These are phyloP conservation scores for Xanthoconium stramineum DNA, from an alignment of 768 basidiomycete genomes.

Conservation along the genomic window DNA sequence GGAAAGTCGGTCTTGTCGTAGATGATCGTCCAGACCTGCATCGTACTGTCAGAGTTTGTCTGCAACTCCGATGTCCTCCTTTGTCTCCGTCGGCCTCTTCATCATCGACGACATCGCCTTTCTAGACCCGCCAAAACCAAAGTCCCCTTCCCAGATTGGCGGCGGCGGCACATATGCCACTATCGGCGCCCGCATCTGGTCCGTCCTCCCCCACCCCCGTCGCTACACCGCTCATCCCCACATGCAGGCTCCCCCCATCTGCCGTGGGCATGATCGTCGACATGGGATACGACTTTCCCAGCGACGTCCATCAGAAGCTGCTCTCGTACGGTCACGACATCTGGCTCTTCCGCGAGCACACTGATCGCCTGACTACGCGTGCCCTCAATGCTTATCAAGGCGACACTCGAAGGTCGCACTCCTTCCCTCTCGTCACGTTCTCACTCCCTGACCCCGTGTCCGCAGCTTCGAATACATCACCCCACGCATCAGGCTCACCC, in stretches of 20 bases:
- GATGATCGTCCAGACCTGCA: slow-evolving; percentile 43
- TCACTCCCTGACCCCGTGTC: slow-evolving; percentile 10
- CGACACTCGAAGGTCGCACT: slow-evolving; percentile 61
- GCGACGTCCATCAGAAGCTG: slow-evolving; percentile 50
- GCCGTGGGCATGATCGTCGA: slow-evolving; percentile 83
- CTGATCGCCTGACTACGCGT: slow-evolving; percentile 57
- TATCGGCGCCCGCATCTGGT: slow-evolving; percentile 84
- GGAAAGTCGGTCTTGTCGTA: slow-evolving; percentile 35
- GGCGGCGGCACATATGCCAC: slow-evolving; percentile 84
- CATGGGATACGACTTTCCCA: slow-evolving; percentile 73
- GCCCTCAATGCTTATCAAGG: slow-evolving; percentile 74
- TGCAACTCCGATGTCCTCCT: slow-evolving; percentile 31
- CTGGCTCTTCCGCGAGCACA: slow-evolving; percentile 72
- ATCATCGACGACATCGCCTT: slow-evolving; percentile 68
- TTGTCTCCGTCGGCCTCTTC: slow-evolving; percentile 84
- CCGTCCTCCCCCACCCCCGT: not conserved
- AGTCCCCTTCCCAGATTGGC: slow-evolving; percentile 59
- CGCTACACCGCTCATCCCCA: not conserved
- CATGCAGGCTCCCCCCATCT: slow-evolving; percentile 58
- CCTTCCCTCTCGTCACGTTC: not conserved
- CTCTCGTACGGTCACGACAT: slow-evolving; percentile 65
- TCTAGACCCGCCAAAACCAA: slow-evolving; percentile 39
- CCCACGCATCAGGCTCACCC: slow-evolving; percentile 65
- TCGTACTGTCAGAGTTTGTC: slow-evolving; percentile 22
- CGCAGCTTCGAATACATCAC: slow-evolving; percentile 77